Evolutionary conservation across 2,329 filamentous ascomycete species (phyloP).

Genomic region (Ascochyta rabiei): DNA sequence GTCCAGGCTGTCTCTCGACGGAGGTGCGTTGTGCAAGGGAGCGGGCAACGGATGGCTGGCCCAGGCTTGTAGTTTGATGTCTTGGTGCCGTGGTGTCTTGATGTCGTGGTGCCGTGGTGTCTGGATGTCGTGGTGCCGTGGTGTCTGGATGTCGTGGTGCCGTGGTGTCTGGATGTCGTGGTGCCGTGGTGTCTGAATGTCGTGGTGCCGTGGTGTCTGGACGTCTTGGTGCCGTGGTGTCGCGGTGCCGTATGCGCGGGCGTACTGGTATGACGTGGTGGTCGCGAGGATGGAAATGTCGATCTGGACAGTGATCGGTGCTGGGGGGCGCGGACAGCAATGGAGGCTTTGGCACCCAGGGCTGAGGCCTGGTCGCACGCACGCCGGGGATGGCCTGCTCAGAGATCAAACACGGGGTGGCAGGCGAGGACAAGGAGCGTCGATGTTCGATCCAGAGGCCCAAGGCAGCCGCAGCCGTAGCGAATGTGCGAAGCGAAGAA

Average conservation of each 20-base stretch:
- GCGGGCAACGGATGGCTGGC: constrained; percentile 5
- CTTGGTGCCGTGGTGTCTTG: neutral
- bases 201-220: neutral
- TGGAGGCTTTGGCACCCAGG: neutral
- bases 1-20: constrained; percentile 4
- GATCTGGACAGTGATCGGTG: neutral
- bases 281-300: neutral
- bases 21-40: constrained; percentile 8
- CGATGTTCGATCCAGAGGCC: neutral
- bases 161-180: neutral
- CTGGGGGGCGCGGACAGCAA: constrained; percentile 8
- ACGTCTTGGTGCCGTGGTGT: neutral
- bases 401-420: constrained; percentile 16
- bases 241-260: too few species aligned
- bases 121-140: too few species aligned
- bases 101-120: neutral
- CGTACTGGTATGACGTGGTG: constrained; percentile 4
- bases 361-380: constrained; percentile 7
- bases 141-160: neutral
- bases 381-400: constrained; percentile 15
- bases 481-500: constrained; percentile 15
- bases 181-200: too few species aligned
- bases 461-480: constrained; percentile 4
- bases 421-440: constrained; percentile 4
- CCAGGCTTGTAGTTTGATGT: neutral